Evolutionary conservation across 148 eudicot genomes (phyloP).

Genomic region (Rhododendron simsii): DNA sequence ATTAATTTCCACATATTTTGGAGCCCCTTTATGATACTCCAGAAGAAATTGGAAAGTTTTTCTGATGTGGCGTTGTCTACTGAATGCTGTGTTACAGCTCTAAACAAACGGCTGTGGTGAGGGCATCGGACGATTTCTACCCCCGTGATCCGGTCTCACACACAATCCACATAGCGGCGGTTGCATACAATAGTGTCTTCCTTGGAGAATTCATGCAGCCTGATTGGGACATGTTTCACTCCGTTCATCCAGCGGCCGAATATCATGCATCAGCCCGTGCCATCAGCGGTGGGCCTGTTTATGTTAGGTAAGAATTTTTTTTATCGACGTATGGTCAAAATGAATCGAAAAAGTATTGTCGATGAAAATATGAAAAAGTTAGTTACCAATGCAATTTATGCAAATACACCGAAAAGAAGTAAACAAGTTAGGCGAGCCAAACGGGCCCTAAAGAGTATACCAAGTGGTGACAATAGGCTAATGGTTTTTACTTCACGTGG

Average conservation of each 20-base stretch:
- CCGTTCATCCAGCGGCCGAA: slow-evolving; percentile 78
- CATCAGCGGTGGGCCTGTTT: slow-evolving; percentile 81
- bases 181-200: slow-evolving; percentile 83
- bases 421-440: neutral
- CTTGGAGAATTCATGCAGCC: slow-evolving; percentile 90
- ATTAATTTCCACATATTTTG: too few relatives aligned
- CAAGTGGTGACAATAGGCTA: neutral
- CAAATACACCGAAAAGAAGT: neutral
- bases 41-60: neutral
- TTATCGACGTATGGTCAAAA: too few relatives aligned
- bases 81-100: slow-evolving; percentile 38
- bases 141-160: slow-evolving; percentile 82
- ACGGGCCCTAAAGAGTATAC: neutral
- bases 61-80: slow-evolving; percentile 11
- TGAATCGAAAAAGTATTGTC: neutral
- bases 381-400: neutral
- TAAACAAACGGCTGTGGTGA: slow-evolving; percentile 73
- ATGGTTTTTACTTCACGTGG: neutral
- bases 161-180: slow-evolving; percentile 85
- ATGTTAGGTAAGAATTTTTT: slow-evolving; percentile 49
- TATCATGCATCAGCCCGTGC: slow-evolving; percentile 88
- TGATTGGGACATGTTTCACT: slow-evolving; percentile 98
- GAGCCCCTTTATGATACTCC: too few relatives aligned
- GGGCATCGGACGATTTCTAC: slow-evolving; percentile 92
- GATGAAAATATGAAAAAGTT: neutral